phyloP scores from a whole-genome alignment of 805 yeast species.

The Candida ortonii region DNA sequence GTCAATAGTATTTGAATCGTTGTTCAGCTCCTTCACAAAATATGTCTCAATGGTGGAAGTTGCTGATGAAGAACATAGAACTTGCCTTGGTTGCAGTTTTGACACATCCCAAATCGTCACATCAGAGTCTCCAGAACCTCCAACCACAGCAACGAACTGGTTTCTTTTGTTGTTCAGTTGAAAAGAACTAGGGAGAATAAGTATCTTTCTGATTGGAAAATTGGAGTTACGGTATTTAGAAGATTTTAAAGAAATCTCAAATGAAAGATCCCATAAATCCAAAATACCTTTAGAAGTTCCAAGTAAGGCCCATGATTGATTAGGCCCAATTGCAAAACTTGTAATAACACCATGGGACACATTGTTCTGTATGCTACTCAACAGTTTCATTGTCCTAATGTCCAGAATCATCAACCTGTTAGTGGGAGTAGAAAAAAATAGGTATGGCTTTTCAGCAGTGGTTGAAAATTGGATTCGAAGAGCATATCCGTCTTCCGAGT shows the following conservation, averaged over 20 bases:
- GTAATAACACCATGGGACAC: constrained; percentile 64
- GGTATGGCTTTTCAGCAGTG: constrained; percentile 37
- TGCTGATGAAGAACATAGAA: constrained; percentile 25
- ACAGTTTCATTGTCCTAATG: constrained; percentile 50
- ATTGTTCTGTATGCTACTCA: constrained; percentile 48
- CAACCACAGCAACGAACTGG: constrained; percentile 54
- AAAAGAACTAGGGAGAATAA: constrained; percentile 40
- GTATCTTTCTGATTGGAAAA: constrained; percentile 49
- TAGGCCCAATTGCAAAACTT: constrained; percentile 53
- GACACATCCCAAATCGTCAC: constrained; percentile 77
- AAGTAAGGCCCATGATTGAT: constrained; percentile 58
- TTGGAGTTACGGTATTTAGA: constrained; percentile 50
- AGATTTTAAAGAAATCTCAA: constrained; percentile 54
- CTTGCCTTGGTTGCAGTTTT: constrained; percentile 48
- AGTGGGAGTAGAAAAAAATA: constrained; percentile 52
- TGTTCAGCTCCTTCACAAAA: constrained; percentile 23
- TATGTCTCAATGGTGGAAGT: constrained; percentile 27
- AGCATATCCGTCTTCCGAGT: constrained; percentile 38
- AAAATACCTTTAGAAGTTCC: constrained; percentile 77
- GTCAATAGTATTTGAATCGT: constrained; percentile 21
- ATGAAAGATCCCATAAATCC: constrained; percentile 79
- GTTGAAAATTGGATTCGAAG: constrained; percentile 41
- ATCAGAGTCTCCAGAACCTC: constrained; percentile 61
- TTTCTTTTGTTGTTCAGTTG: constrained; percentile 35
- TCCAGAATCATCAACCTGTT: constrained; percentile 55